Evolutionary conservation across 495 filamentous ascomycete species (phyloP).

Genomic region (Hypoxylon lenormandii): DNA sequence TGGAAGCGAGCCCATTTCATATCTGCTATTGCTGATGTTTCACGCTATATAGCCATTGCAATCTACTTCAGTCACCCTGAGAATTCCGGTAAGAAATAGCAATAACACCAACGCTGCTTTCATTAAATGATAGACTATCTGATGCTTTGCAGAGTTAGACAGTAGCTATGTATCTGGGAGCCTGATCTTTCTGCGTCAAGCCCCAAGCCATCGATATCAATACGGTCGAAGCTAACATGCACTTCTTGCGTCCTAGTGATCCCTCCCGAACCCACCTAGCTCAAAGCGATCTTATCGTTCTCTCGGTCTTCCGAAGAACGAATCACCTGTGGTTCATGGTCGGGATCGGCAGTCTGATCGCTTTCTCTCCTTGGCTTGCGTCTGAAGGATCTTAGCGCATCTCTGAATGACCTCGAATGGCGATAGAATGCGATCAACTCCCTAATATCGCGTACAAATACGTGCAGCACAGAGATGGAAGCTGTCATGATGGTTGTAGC

Average conservation of each 20-base stretch:
- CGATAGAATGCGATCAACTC: conserved; percentile 11
- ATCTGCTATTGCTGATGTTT: no score
- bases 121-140: background rate
- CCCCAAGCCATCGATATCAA: conserved; percentile 5
- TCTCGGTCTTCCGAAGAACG: conserved; percentile 2
- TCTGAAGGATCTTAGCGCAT: conserved; percentile 7
- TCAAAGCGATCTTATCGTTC: conserved; percentile 6
- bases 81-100: no score
- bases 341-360: background rate
- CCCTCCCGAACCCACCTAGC: conserved; percentile 2
- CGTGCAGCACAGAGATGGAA: conserved; percentile 36
- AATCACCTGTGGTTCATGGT: background rate
- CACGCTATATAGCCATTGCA: no score
- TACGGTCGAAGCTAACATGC: conserved; percentile 15
- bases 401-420: conserved; percentile 13
- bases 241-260: conserved; percentile 24
- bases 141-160: background rate
- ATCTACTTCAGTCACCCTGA: no score
- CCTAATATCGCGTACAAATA: conserved; percentile 21
- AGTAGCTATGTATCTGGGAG: background rate
- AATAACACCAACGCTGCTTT: no score
- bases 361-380: conserved; percentile 10
- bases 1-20: no score
- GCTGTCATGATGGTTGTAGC: conserved; percentile 22
- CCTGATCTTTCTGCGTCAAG: background rate